Evolutionary conservation across 306 rosid genomes (phyloP), one percentile per base, ranked within the genome.

Genomic region (Chamaecrista fasciculata): DNA sequence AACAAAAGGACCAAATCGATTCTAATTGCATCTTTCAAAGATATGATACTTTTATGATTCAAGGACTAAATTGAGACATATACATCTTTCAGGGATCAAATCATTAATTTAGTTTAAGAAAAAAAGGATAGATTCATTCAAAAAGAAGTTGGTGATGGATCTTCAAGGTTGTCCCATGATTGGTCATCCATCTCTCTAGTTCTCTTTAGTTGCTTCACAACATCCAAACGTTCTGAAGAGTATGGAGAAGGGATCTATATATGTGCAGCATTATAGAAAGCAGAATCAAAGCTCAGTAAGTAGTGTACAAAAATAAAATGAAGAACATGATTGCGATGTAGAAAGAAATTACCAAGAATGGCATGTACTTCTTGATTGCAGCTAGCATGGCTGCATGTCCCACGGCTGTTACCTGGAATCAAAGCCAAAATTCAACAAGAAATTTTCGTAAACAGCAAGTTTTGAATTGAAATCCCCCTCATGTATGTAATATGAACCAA

Each of bases 351-450:
- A 89, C 90, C 81, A 89, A 53, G 70, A 31, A 60, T 63, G 88
- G 90, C 78, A 82, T 82, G 73, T 89, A 86, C 81, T 82, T 80
- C 44, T 84, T 79, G 75, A 89, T 86, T 42, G 84, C 90, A 34
- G 90, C 84, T 72, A 89, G 81, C n/a, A 86, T 89, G 37, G 91
- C 88, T 18, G 91, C 89, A 70, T 89, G 96, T 51, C 88, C 96
- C 20, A 85, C 53, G 14, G 87, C 79, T 51, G 95, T 83, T 76
- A 86, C 77, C 95, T 88, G 61, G 43, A 21, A 44, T 61, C 71
- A 66, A 0, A 57, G 74, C 26, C 16, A 63, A 15, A 59, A 56
- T 18, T 8, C 42, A 37, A 49, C 43, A 20, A 8, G 7, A 23
- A 12, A 24, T 39, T 40, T 36, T 61, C 37, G 19, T 25, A 19